Evolutionary conservation across 768 basidiomycete genomes (phyloP).

Genomic region (Tylopilus sp.): DNA sequence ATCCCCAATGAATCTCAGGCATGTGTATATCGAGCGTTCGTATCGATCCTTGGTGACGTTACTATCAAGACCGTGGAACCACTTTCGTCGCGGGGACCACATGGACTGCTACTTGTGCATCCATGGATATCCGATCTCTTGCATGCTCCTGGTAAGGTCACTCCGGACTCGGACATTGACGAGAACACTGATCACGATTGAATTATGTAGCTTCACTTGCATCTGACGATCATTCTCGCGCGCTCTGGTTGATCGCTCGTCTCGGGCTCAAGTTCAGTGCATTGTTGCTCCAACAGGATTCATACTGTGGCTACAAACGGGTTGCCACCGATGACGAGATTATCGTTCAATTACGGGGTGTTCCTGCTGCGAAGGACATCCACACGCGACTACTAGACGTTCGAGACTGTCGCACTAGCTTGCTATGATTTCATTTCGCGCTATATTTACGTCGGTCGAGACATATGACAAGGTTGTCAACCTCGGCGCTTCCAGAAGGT

Average conservation of each 20-base stretch:
- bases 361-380: neutral
- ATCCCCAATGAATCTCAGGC: no score
- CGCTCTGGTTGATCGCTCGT: slow-evolving; percentile 2
- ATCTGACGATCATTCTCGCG: neutral
- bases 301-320: slow-evolving; percentile 1
- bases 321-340: slow-evolving; percentile 8
- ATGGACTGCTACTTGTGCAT: neutral
- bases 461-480: no score
- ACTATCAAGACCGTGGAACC: neutral
- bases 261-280: slow-evolving; percentile 5
- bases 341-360: neutral
- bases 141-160: neutral
- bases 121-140: neutral
- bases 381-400: neutral
- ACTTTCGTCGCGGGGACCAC: neutral
- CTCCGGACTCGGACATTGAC: neutral
- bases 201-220: neutral
- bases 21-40: no score
- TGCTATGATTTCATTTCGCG: no score
- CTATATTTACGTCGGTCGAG: no score
- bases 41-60: neutral
- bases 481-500: no score
- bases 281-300: neutral
- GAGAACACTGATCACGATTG: neutral
- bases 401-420: neutral